Evolutionary conservation across 2,329 filamentous ascomycete genomes (phyloP).

Genomic region (Camillea tinctor): DNA sequence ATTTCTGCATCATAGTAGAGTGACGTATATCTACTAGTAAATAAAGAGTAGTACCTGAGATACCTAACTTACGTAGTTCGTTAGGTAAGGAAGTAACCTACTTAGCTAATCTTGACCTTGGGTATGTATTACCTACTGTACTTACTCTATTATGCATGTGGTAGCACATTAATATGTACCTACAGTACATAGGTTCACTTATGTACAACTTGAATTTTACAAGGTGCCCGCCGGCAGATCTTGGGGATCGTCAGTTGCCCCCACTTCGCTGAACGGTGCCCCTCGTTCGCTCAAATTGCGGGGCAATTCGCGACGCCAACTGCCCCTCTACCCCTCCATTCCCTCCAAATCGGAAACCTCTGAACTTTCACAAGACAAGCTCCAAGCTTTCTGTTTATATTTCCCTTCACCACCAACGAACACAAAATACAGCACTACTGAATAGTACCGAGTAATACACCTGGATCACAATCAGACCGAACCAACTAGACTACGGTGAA

Average conservation of each 20-base stretch:
- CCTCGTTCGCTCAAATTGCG: constrained; percentile 15
- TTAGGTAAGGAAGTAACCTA: no score
- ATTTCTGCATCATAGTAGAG: no score
- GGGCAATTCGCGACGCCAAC: constrained; percentile 14
- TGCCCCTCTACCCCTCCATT: constrained; percentile 37
- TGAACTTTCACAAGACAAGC: constrained; percentile 35
- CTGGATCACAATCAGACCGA: neutral
- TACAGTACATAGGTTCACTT: no score
- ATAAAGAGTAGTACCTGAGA: no score
- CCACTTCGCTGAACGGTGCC: neutral
- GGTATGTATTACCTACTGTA: no score
- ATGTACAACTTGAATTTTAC: no score
- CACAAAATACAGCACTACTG: constrained; percentile 8
- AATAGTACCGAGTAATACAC: neutral
- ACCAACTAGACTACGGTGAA: no score
- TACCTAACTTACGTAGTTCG: no score
- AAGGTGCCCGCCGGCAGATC: neutral
- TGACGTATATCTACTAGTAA: no score
- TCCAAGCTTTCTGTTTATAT: constrained; percentile 15
- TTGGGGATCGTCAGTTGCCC: neutral
- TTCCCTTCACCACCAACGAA: constrained; percentile 7
- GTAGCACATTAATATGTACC: no score
- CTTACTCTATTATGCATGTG: no score
- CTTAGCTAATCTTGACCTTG: no score
- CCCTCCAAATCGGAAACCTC: constrained; percentile 28